These are phyloP conservation scores for Galerina sulciceps DNA, from an alignment of 768 basidiomycete genomes.

Conservation along the genomic window DNA sequence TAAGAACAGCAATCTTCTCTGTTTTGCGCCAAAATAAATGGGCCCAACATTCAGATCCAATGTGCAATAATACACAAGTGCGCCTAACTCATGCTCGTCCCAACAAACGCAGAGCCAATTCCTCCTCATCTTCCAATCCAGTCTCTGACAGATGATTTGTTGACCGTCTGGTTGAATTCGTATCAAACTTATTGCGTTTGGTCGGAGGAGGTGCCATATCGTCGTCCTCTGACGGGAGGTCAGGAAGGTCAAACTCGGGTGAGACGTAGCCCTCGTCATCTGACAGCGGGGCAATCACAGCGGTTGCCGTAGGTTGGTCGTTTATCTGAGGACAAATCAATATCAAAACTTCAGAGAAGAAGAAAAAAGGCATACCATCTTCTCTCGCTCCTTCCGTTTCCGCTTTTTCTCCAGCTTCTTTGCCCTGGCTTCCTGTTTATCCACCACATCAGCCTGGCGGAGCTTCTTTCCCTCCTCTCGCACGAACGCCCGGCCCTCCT, in stretches of 20 bases:
- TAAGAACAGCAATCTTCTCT: too few species aligned
- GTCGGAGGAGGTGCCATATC: conserved; percentile 36
- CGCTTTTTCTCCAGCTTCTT: conserved; percentile 93
- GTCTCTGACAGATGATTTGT: conserved; percentile 10
- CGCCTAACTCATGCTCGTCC: too few species aligned
- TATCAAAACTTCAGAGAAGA: conserved; percentile 4
- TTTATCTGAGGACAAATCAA: conserved; percentile 22
- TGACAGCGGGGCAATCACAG: conserved; percentile 30
- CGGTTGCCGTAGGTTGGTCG: conserved; percentile 29
- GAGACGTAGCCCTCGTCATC: conserved; percentile 72
- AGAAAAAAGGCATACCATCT: conserved; percentile 34
- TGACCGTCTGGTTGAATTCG: conserved; percentile 13
- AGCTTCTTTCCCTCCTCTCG: conserved; percentile 76
- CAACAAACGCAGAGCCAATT: conserved; percentile 54
- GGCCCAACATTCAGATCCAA: too few species aligned
- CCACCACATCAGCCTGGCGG: conserved; percentile 67
- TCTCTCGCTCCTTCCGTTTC: conserved; percentile 84
- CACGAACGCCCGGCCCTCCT: conserved; percentile 71
- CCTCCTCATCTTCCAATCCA: conserved; percentile 44
- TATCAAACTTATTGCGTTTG: conserved; percentile 25
- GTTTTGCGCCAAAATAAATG: too few species aligned
- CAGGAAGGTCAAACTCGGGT: conserved; percentile 65
- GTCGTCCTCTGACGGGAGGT: conserved; percentile 32
- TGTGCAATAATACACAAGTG: too few species aligned
- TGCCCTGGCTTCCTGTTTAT: conserved; percentile 84